Conservation (phyloP, 2,329 filamentous ascomycete species). For the Botrytis fragariae region DNA sequence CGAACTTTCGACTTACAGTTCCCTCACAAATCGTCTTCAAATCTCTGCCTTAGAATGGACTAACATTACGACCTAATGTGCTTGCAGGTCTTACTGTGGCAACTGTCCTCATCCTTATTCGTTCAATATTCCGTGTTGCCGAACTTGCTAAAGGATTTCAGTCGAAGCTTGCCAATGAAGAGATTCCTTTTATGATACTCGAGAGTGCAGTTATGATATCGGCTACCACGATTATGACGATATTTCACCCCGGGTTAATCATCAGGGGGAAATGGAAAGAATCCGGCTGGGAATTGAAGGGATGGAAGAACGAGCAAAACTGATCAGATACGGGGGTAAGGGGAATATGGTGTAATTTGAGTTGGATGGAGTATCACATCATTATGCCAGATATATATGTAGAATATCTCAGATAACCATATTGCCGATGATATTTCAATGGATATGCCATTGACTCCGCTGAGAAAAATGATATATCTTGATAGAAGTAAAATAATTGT, state of each 20-base stretch:
- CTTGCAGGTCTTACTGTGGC: conserved; percentile 45
- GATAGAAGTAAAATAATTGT: background rate
- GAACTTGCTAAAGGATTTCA: conserved; percentile 55
- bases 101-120: conserved; percentile 49
- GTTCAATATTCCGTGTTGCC: conserved; percentile 56
- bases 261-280: background rate
- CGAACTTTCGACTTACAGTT: background rate
- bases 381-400: background rate
- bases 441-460: background rate
- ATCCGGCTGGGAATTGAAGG: background rate
- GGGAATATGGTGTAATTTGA: background rate
- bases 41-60: background rate
- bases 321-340: background rate
- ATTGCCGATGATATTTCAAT: background rate
- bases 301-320: background rate
- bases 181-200: conserved; percentile 46
- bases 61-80: background rate
- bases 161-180: conserved; percentile 47
- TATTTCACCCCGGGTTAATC: conserved; percentile 36
- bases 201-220: conserved; percentile 43
- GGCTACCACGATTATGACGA: conserved; percentile 35
- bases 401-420: background rate
- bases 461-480: background rate
- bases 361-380: too few species aligned
- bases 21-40: background rate